These are phyloP conservation scores for Crithidia thermophila DNA, from an alignment of 208 protist genomes.

Conservation along the genomic window DNA sequence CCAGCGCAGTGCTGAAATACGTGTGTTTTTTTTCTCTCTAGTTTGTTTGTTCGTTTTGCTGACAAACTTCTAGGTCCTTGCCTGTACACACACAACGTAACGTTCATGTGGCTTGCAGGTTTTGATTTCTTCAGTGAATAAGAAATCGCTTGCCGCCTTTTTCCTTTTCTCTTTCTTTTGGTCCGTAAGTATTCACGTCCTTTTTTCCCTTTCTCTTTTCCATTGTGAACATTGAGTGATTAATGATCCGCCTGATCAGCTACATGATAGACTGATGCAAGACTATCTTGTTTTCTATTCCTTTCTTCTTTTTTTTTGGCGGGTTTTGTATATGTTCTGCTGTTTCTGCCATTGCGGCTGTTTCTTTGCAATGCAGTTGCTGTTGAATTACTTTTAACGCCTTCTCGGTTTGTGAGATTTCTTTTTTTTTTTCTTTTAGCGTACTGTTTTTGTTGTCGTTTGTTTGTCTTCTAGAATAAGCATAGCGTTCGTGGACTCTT, in stretches of 20 bases:
- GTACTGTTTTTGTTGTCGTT: too few relatives aligned
- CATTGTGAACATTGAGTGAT: not conserved
- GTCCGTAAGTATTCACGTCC: not conserved
- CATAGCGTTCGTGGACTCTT: not conserved
- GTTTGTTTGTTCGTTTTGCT: not conserved
- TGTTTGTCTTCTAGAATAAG: too few relatives aligned
- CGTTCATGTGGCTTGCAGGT: too few relatives aligned
- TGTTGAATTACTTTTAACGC: too few relatives aligned
- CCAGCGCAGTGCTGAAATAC: not conserved
- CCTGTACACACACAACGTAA: too few relatives aligned
- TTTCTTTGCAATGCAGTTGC: too few relatives aligned
- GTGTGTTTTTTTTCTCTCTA: conserved; percentile 10
- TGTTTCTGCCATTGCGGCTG: too few relatives aligned
- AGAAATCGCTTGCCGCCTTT: conserved; percentile 4
- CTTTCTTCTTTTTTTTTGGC: not conserved
- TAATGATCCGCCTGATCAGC: not conserved
- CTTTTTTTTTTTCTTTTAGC: not conserved
- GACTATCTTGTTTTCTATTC: not conserved
- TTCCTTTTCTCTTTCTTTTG: not conserved
- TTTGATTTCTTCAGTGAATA: not conserved
- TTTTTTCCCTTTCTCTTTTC: not conserved
- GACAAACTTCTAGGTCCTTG: too few relatives aligned
- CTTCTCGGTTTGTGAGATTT: too few relatives aligned
- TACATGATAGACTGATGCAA: not conserved
- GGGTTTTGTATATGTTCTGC: too few relatives aligned